Conservation (phyloP, 2,329 filamentous ascomycete genomes). For the Plectosphaerella plurivora region DNA sequence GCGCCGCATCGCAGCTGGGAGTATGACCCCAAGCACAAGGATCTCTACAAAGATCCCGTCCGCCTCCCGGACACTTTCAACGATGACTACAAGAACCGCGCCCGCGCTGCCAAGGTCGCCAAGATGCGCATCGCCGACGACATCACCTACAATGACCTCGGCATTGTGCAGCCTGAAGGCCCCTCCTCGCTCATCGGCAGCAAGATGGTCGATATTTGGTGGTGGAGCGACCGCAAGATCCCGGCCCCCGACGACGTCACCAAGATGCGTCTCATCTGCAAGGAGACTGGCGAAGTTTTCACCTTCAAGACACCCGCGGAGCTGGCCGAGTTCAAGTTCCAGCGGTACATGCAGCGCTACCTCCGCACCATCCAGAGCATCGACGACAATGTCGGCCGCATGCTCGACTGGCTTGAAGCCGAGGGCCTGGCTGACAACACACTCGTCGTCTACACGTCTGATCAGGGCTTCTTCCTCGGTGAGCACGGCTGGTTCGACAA, state of each 20-base stretch:
- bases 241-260: constrained; percentile 26
- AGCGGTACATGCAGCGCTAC: constrained; percentile 53
- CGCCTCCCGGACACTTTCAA: constrained; percentile 45
- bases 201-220: constrained; percentile 18
- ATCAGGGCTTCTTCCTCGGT: constrained; percentile 52
- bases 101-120: constrained; percentile 40
- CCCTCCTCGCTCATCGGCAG: constrained; percentile 22
- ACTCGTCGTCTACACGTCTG: constrained; percentile 48
- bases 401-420: constrained; percentile 40
- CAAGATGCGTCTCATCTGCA: constrained; percentile 34
- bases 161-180: constrained; percentile 42
- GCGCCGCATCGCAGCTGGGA: constrained; percentile 51
- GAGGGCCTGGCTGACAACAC: constrained; percentile 39
- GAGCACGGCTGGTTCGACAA: constrained; percentile 57
- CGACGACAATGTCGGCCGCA: constrained; percentile 46
- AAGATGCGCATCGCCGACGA: constrained; percentile 49
- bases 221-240: constrained; percentile 30
- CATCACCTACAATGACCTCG: constrained; percentile 45
- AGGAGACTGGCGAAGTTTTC: constrained; percentile 40
- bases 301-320: constrained; percentile 35
- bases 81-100: constrained; percentile 51
- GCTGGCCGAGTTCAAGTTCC: constrained; percentile 49
- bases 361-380: constrained; percentile 46
- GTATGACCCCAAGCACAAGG: constrained; percentile 40
- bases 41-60: constrained; percentile 40